Evolutionary conservation across 148 eudicot species (phyloP).

Genomic region (Silene latifolia): DNA sequence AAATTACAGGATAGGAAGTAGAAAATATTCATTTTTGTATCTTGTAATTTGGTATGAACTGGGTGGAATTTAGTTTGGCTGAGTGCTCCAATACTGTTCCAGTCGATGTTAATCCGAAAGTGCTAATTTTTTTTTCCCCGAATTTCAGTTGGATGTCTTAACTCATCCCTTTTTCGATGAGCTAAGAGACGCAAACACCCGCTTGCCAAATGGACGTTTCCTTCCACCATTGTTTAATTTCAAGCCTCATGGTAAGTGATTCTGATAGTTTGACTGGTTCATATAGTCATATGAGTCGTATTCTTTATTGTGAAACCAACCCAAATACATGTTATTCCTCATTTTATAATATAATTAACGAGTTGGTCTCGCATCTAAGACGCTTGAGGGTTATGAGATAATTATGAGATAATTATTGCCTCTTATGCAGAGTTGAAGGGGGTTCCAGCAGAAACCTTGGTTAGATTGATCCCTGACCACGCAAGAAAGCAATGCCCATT

Average conservation of each 20-base stretch:
- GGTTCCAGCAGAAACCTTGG: constrained; percentile 41
- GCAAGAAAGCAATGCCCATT: constrained; percentile 54
- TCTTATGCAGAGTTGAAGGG: constrained; percentile 47
- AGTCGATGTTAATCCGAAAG: not conserved
- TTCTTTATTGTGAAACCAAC: too few relatives aligned
- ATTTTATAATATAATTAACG: too few relatives aligned
- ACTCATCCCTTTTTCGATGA: constrained; percentile 62
- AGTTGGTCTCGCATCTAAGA: too few relatives aligned
- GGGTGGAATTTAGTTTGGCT: not conserved
- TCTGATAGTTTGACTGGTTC: not conserved
- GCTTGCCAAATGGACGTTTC: constrained; percentile 59
- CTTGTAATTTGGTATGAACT: not conserved
- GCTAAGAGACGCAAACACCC: constrained; percentile 51
- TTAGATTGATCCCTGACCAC: constrained; percentile 55
- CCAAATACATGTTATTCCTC: too few relatives aligned
- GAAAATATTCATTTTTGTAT: not conserved
- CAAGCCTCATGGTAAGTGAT: constrained; percentile 45
- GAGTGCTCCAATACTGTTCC: too few relatives aligned
- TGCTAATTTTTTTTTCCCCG: not conserved
- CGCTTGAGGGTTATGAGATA: too few relatives aligned
- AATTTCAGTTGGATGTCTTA: constrained; percentile 51
- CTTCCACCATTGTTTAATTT: constrained; percentile 63
- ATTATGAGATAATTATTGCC: not conserved
- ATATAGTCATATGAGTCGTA: not conserved
- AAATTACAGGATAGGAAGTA: too few relatives aligned